These are phyloP conservation scores for Gyromitra esculenta DNA, from an alignment of 2,329 filamentous ascomycete genomes.

Conservation along the genomic window DNA sequence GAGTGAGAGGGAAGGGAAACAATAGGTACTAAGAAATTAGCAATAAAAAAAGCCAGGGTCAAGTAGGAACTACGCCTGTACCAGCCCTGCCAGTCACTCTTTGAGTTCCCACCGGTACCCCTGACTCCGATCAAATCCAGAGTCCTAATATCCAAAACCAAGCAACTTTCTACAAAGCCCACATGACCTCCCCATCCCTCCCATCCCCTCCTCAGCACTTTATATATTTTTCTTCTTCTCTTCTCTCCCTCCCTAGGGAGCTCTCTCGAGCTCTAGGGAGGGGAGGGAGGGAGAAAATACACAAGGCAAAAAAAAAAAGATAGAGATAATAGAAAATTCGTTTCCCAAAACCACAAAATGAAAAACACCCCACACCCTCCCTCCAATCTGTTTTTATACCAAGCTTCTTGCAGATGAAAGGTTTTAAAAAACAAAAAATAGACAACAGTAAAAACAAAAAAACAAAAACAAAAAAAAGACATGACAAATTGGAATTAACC, in stretches of 20 bases:
- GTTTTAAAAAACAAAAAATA: conserved; percentile 29
- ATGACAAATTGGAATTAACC: conserved; percentile 10
- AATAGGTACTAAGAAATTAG: conserved; percentile 36
- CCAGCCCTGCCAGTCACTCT: conserved; percentile 32
- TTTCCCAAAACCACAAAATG: conserved; percentile 51
- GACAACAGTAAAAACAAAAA: conserved; percentile 21
- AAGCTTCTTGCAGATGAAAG: conserved; percentile 16
- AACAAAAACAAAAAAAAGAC: not conserved
- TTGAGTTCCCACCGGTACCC: not conserved
- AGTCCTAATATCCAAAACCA: conserved; percentile 32
- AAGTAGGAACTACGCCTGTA: conserved; percentile 11
- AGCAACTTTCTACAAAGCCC: conserved; percentile 33
- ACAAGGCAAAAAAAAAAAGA: conserved; percentile 36
- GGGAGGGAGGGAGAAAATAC: conserved; percentile 36
- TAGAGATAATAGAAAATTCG: conserved; percentile 51
- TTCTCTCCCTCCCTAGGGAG: too few relatives aligned
- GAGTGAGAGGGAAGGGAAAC: not conserved
- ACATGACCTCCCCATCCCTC: conserved; percentile 3
- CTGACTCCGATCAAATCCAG: conserved; percentile 7
- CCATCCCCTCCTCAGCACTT: not conserved
- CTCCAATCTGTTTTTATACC: conserved; percentile 44
- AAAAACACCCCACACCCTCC: too few relatives aligned
- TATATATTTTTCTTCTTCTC: too few relatives aligned
- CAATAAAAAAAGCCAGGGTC: conserved; percentile 13
- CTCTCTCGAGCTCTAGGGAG: conserved; percentile 26